phyloP scores from a whole-genome alignment of 139 green algal species.

The Ettlia oleoabundans region DNA sequence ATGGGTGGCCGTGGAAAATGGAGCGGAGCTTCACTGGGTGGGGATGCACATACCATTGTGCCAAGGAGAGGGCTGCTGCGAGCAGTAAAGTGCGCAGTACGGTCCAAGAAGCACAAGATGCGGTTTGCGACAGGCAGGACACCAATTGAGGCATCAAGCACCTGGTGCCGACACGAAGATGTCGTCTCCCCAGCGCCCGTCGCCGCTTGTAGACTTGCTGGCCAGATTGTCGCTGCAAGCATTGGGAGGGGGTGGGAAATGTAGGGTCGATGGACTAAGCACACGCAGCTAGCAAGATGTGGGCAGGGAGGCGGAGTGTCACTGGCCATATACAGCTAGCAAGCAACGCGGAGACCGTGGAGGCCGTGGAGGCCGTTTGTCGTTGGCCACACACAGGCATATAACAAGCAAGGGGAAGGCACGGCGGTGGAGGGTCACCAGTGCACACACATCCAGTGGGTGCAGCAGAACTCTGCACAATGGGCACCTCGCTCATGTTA shows the following conservation, averaged over 20 bases:
- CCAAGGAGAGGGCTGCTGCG: not conserved
- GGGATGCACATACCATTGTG: not conserved
- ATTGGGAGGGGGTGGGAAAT: not conserved
- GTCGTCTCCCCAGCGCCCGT: constrained; percentile 36
- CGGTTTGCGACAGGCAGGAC: no score
- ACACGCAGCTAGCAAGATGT: no score
- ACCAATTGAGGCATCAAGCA: not conserved
- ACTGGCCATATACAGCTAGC: no score
- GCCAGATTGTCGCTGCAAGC: constrained; percentile 35
- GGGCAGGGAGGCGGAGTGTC: not conserved
- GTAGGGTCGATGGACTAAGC: not conserved
- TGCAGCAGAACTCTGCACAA: no score
- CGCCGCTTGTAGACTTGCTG: not conserved
- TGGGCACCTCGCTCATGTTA: no score
- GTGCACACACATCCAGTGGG: not conserved
- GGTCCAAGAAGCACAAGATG: not conserved
- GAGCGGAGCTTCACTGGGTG: not conserved
- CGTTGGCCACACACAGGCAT: no score
- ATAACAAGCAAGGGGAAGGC: no score
- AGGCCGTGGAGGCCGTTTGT: no score
- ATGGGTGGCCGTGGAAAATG: not conserved
- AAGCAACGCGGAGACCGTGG: no score
- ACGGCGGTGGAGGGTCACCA: no score
- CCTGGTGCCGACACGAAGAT: constrained; percentile 45
- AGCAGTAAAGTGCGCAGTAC: not conserved